Base-by-base conservation (phyloP, 1,139 yeast species). In the Diutina scorzettiae region DNA sequence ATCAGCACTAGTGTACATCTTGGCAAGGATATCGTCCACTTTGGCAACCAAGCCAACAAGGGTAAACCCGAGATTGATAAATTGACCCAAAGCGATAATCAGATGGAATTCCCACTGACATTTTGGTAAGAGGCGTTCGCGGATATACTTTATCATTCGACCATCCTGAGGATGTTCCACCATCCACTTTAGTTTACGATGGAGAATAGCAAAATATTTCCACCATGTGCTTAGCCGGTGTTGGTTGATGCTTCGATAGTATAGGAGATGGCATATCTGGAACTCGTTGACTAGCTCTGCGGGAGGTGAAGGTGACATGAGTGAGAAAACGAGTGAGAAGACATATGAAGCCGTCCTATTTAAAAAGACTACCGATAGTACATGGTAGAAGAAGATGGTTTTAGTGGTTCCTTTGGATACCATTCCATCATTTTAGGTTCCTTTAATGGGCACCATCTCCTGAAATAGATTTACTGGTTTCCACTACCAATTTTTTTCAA, bases 161-260 rank as follows among this genome's bases (percentile, higher is more conserved):
- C 51, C 41, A 7, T 60, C 54, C 28, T 57, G 49, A 0, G 49
- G 44, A 14, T 47, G 44, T 32, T 50, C 54, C 14, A 65, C 42
- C 11, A 77, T 56, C 42, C 66, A 64, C 6, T 78, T 61, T 16
- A 76, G 49, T 40, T 71, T 63, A 29, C 95, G 66, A 48, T 81
- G 80, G 20, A 83, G 54, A n/a, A 80, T 69, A 46, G 77, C 69
- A 42, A 86, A 62, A 46, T 74, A 69, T 45, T 64, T 71, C 89
- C 95, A 86, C 96, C 96, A 86, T 19, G 55, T 56, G 34, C 83
- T 73, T 14, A 69, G 71, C n/a, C 78, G 63, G 52, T 85, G 95
- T 57, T 86, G 96, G 55, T 84, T 84, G 47, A 69, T 67, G 55
- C 80, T 81, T 47, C 95, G 63, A 50, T 81, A 85, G 53, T 81